These are phyloP conservation scores for Phyllachora maydis DNA, from an alignment of 2,329 filamentous ascomycete species.

Conservation along the genomic window DNA sequence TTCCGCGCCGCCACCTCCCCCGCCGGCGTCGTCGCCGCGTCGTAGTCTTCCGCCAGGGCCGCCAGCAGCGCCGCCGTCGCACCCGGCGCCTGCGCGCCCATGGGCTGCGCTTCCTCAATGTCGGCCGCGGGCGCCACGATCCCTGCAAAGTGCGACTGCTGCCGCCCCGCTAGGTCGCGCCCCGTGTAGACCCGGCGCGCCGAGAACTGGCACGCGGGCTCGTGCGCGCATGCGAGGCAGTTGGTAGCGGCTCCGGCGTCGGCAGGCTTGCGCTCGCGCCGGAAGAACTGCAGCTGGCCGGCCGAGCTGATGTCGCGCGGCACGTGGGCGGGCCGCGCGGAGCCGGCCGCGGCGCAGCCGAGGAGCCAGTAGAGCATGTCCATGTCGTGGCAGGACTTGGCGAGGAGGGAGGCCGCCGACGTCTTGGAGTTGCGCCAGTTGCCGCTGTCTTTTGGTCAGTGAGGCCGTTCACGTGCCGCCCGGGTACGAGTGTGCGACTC, in stretches of 20 bases:
- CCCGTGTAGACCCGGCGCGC: conserved; percentile 65
- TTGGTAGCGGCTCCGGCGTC: conserved; percentile 62
- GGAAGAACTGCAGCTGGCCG: conserved; percentile 60
- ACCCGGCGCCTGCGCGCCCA: conserved; percentile 10
- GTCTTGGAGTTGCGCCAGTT: conserved; percentile 73
- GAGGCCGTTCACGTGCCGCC: too few relatives aligned
- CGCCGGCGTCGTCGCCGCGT: conserved; percentile 25
- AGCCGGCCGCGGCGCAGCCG: conserved; percentile 35
- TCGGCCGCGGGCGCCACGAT: conserved; percentile 82
- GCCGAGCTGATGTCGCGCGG: conserved; percentile 52
- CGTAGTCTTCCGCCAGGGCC: conserved; percentile 27
- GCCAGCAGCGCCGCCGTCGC: conserved; percentile 19
- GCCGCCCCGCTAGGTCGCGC: conserved; percentile 27
- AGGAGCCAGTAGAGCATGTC: conserved; percentile 82
- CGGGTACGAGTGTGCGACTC: too few relatives aligned
- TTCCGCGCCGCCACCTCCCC: conserved; percentile 27
- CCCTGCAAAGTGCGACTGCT: conserved; percentile 46
- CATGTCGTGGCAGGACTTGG: conserved; percentile 89
- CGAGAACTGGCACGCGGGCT: conserved; percentile 61
- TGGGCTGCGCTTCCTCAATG: conserved; percentile 26
- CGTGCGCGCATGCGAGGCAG: conserved; percentile 58
- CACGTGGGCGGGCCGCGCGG: conserved; percentile 35
- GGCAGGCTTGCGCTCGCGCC: conserved; percentile 51
- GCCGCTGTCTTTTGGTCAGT: too few relatives aligned
- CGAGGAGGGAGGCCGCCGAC: conserved; percentile 59